Conservation (phyloP, 345 rosid species). For the Euphorbia peplus region DNA sequence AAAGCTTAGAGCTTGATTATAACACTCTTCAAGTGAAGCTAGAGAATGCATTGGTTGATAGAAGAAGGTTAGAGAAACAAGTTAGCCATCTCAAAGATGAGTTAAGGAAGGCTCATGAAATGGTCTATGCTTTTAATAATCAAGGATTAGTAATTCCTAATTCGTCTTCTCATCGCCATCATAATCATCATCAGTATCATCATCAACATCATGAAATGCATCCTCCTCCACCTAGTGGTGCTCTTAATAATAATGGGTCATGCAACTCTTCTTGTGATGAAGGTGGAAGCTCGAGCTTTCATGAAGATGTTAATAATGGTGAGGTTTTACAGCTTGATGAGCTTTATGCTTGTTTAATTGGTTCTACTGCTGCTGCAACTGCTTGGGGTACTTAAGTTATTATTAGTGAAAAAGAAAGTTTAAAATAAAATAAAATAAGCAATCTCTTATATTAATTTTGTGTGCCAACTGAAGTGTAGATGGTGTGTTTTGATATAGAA, state of each 20-base stretch:
- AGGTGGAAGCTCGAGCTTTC: conserved; percentile 33
- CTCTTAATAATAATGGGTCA: conserved; percentile 17
- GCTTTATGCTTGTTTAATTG: conserved; percentile 61
- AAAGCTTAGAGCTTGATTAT: conserved; percentile 62
- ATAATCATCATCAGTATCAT: too few species aligned
- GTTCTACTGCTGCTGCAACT: conserved; percentile 34
- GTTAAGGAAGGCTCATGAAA: conserved; percentile 47
- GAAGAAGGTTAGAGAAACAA: conserved; percentile 55
- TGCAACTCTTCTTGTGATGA: conserved; percentile 37
- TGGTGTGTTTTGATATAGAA: not conserved
- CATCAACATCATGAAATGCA: not conserved
- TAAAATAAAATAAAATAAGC: not conserved
- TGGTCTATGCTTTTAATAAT: conserved; percentile 34
- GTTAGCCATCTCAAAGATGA: conserved; percentile 63
- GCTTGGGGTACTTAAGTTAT: conserved; percentile 32
- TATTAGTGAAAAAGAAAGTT: not conserved
- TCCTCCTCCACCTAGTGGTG: not conserved
- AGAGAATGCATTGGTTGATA: conserved; percentile 51
- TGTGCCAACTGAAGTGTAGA: not conserved
- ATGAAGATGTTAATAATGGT: conserved; percentile 21
- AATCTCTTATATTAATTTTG: not conserved
- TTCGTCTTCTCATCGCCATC: not conserved
- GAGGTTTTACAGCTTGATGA: conserved; percentile 57
- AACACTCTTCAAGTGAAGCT: conserved; percentile 51
- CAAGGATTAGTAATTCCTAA: not conserved